Conservation (phyloP, 257 asterid genomes). For the Nyctanthes arbortristis region DNA sequence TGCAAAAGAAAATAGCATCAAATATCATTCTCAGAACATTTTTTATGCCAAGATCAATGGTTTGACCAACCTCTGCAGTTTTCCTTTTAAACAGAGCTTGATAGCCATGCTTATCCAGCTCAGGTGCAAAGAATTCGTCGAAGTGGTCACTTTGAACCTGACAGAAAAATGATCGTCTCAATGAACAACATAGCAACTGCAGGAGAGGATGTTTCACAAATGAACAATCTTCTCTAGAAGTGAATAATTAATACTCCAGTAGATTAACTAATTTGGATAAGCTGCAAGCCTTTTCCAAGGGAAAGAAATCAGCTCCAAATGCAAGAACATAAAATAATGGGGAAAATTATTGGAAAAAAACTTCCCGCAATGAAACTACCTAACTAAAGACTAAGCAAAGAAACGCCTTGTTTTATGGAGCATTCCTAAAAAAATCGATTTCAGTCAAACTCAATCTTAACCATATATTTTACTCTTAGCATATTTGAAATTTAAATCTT, state of each 20-base stretch:
- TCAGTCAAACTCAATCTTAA: too few species aligned
- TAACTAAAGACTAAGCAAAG: too few species aligned
- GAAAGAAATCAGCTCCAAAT: too few species aligned
- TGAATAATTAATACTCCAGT: neutral
- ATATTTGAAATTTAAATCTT: too few species aligned
- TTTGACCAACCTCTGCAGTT: slow-evolving; percentile 79
- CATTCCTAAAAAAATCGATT: too few species aligned
- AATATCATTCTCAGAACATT: slow-evolving; percentile 22
- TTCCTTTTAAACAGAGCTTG: slow-evolving; percentile 78
- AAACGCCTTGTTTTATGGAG: too few species aligned
- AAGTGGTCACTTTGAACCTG: slow-evolving; percentile 96
- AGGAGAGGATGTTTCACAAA: too few species aligned
- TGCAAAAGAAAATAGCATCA: slow-evolving; percentile 30
- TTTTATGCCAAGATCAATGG: slow-evolving; percentile 3
- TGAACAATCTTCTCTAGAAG: neutral
- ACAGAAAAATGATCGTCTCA: slow-evolving; percentile 15
- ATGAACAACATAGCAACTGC: neutral
- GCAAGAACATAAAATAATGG: too few species aligned
- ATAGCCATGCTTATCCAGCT: slow-evolving; percentile 96
- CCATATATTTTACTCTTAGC: too few species aligned
- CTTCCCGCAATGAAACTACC: too few species aligned
- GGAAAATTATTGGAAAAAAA: too few species aligned
- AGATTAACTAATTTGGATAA: neutral
- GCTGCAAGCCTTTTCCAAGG: too few species aligned
- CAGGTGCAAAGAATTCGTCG: slow-evolving; percentile 92